These are phyloP conservation scores for Nyssa sinensis DNA, from an alignment of 148 eudicot genomes.

Conservation along the genomic window DNA sequence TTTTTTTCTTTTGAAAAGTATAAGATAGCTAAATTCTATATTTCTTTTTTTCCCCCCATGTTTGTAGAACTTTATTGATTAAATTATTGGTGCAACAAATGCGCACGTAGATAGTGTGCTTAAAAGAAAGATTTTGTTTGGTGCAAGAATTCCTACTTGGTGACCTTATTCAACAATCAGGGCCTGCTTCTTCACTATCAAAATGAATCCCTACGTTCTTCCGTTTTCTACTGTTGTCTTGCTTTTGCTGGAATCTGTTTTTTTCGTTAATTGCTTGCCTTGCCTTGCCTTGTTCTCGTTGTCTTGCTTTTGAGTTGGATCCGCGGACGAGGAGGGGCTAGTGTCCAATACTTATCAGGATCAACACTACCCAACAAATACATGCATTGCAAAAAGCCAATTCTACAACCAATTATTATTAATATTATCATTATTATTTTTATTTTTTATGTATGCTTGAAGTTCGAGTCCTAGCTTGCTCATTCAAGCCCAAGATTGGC, in stretches of 20 bases:
- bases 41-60: background rate
- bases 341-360: constrained; percentile 59
- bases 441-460: background rate
- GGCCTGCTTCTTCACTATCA: background rate
- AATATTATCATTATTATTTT: too few relatives aligned
- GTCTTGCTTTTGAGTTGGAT: constrained; percentile 86
- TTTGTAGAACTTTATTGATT: background rate
- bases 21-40: background rate
- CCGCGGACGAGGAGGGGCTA: constrained; percentile 84
- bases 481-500: background rate
- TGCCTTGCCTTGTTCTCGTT: constrained; percentile 15
- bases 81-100: background rate
- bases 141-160: background rate
- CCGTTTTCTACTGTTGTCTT: background rate
- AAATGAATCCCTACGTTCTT: background rate
- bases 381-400: too few relatives aligned
- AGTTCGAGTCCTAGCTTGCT: background rate
- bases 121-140: background rate
- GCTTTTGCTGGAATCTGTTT: background rate
- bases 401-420: too few relatives aligned
- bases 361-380: constrained; percentile 71
- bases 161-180: background rate
- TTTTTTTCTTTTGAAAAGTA: too few relatives aligned
- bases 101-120: background rate
- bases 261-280: too few relatives aligned